Evolutionary conservation across 1,284 basidiomycete species (phyloP).

Genomic region (Leucoagaricus sp.): DNA sequence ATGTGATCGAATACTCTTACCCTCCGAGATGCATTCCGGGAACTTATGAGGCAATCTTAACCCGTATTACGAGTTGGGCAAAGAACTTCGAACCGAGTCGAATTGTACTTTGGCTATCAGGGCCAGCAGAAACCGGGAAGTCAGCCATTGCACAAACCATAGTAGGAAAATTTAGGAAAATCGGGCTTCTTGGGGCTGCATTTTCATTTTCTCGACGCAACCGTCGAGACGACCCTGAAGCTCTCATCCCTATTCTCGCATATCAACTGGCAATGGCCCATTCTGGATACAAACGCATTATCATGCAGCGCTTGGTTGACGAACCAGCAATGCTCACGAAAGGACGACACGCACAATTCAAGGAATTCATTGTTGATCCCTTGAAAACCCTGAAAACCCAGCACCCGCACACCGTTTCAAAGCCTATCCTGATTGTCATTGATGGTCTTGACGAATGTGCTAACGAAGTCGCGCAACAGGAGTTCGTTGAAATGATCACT

Average conservation of each 20-base stretch:
- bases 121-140: conserved; percentile 4
- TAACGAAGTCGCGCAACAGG: neutral
- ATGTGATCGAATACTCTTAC: too few relatives aligned
- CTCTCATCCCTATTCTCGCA: neutral
- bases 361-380: conserved; percentile 5
- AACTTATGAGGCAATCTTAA: too few relatives aligned
- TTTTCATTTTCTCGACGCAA: conserved; percentile 8
- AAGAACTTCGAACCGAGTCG: too few relatives aligned
- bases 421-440: neutral
- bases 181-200: neutral
- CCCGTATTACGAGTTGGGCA: too few relatives aligned
- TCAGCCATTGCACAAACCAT: conserved; percentile 6
- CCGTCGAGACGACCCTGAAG: neutral
- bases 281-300: neutral
- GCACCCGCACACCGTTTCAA: neutral
- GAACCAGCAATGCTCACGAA: neutral
- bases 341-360: neutral
- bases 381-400: neutral
- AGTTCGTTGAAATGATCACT: conserved; percentile 1
- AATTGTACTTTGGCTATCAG: conserved; percentile 4
- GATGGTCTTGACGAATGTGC: conserved; percentile 12
- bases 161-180: neutral
- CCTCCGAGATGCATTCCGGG: too few relatives aligned
- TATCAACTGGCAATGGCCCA: neutral
- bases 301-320: neutral